phyloP scores from a whole-genome alignment of 192 early-diverging fungal genomes.

The Umbelopsis vinacea region DNA sequence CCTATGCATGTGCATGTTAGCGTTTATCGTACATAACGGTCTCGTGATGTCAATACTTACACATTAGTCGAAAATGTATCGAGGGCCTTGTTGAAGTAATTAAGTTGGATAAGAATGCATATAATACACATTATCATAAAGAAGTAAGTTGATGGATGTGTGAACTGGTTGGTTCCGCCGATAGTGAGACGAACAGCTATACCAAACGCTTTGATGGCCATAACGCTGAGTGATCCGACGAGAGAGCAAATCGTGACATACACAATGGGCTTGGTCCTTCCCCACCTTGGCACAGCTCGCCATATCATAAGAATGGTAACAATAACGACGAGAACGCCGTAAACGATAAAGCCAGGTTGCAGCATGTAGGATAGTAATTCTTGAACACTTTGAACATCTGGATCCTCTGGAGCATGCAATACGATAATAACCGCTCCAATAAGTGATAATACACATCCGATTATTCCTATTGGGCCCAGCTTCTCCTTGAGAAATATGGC shows the following conservation, averaged over 20 bases:
- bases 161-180: conserved; percentile 22
- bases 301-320: conserved; percentile 33
- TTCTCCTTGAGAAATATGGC: conserved; percentile 89
- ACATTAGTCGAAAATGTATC: conserved; percentile 89
- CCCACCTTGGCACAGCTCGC: conserved; percentile 26
- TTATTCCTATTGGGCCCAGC: conserved; percentile 79
- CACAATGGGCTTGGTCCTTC: conserved; percentile 20
- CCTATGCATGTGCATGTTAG: conserved; percentile 27
- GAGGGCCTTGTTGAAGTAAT: conserved; percentile 97
- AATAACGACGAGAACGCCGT: conserved; percentile 7
- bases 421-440: conserved; percentile 88
- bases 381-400: conserved; percentile 77
- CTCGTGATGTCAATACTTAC: conserved; percentile 37
- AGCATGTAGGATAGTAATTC: conserved; percentile 80
- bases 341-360: conserved; percentile 60
- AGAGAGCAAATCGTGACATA: conserved; percentile 27
- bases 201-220: conserved; percentile 31
- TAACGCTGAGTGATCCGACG: conserved; percentile 25
- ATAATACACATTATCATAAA: conserved; percentile 27
- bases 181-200: conserved; percentile 27
- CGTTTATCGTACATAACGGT: no score
- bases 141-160: conserved; percentile 20
- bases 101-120: conserved; percentile 90
- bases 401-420: conserved; percentile 86
- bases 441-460: conserved; percentile 90